These are phyloP conservation scores for Amanita molliuscula DNA, from an alignment of 768 basidiomycete species.

Conservation along the genomic window DNA sequence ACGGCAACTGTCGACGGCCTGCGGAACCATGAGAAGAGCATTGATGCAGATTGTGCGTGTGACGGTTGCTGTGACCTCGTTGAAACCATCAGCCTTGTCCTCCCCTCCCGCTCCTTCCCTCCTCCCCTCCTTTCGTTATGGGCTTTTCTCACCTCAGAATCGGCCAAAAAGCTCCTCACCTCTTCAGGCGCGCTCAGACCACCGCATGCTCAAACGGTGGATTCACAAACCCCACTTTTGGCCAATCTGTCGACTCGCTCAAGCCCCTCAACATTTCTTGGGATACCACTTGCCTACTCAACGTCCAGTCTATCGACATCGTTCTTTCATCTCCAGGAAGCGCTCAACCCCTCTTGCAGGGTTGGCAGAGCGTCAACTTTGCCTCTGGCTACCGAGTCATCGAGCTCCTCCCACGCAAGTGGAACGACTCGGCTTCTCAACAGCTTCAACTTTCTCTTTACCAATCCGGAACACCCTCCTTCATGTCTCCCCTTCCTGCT, in stretches of 20 bases:
- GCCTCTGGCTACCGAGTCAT: slow-evolving; percentile 38
- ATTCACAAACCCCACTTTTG: slow-evolving; percentile 42
- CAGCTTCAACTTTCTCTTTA: slow-evolving; percentile 55
- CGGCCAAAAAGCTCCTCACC: slow-evolving; percentile 9
- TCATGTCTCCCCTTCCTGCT: slow-evolving; percentile 43
- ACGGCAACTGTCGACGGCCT: too few relatives aligned
- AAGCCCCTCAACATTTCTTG: slow-evolving; percentile 49
- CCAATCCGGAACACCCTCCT: slow-evolving; percentile 34
- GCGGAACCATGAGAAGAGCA: too few relatives aligned
- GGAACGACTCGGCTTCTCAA: slow-evolving; percentile 43
- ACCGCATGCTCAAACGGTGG: slow-evolving; percentile 43
- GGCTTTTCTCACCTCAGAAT: slow-evolving; percentile 16
- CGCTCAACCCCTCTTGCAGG: slow-evolving; percentile 34
- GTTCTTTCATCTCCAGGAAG: slow-evolving; percentile 49
- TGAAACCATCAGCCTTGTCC: neutral
- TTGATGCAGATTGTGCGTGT: too few relatives aligned
- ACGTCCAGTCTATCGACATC: slow-evolving; percentile 45
- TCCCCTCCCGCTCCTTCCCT: slow-evolving; percentile 1
- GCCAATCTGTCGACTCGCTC: slow-evolving; percentile 33
- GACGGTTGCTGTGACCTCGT: neutral
- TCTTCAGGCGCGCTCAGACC: slow-evolving; percentile 16
- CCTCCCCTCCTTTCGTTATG: slow-evolving; percentile 9
- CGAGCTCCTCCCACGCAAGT: slow-evolving; percentile 54
- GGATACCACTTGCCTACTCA: slow-evolving; percentile 48
- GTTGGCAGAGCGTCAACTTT: slow-evolving; percentile 45